Percentiles rank a stretch among this genome's conserved stretches.
These are phyloP conservation scores for Amylostereum areolatum DNA, from an alignment of 1,284 basidiomycete species.

Conservation along the genomic window DNA sequence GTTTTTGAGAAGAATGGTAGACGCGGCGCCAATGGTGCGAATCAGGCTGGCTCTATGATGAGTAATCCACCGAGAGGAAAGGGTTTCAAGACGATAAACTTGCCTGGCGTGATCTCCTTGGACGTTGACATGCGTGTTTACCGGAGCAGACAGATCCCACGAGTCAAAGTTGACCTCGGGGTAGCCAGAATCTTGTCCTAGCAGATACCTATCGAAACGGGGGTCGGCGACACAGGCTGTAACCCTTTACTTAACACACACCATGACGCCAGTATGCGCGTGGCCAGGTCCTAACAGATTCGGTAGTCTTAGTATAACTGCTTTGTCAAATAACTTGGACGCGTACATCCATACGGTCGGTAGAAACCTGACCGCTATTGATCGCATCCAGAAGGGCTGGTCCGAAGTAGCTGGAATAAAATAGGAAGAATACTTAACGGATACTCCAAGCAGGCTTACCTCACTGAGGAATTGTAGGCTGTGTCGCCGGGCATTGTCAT, in stretches of 20 bases:
- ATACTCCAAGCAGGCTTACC: conserved; percentile 14
- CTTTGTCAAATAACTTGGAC: conserved; percentile 1
- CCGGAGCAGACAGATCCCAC: conserved; percentile 28
- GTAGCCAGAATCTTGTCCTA: conserved; percentile 55
- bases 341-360: conserved; percentile 42
- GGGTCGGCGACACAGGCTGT: neutral
- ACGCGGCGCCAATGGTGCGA: conserved; percentile 62
- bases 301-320: conserved; percentile 4
- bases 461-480: conserved; percentile 27
- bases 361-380: conserved; percentile 44
- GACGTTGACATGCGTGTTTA: conserved; percentile 54
- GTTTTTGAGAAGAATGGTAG: conserved; percentile 75
- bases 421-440: neutral
- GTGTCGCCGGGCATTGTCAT: conserved; percentile 61
- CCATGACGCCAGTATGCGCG: conserved; percentile 58
- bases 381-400: conserved; percentile 42
- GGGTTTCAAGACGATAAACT: conserved; percentile 7
- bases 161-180: conserved; percentile 38
- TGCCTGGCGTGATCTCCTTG: conserved; percentile 57
- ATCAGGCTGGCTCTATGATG: conserved; percentile 37
- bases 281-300: conserved; percentile 47
- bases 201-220: conserved; percentile 36
- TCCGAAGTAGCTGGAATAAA: conserved; percentile 41
- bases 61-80: neutral
- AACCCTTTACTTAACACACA: conserved; percentile 15